Base-by-base conservation (phyloP, 2,329 filamentous ascomycete species). In the Onygenales sp. region DNA sequence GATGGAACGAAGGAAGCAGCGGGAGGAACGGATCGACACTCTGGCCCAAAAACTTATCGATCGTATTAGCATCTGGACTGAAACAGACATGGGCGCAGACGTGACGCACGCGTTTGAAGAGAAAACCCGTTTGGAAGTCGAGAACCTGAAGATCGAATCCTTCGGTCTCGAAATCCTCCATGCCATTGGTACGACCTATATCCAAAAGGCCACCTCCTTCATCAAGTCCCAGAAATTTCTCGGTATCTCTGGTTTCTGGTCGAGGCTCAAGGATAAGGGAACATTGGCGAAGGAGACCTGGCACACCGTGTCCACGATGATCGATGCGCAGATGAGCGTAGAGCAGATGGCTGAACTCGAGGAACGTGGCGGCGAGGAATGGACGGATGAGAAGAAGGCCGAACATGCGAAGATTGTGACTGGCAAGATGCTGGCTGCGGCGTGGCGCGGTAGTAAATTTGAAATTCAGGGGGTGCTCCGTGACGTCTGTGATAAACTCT, bases 81-180 rank as follows among this genome's bases (percentile, higher is more conserved):
- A 98, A 76, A 96, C 92, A 3, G 93, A 97, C 73, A 95, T 93
- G 75, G 82, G 86, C 45, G 57, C 72, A 11, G 90, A 95, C 62
- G 89, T 96, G 55, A 97, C 92, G 36, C 76, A 75, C 54, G 88
- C 93, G 0, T 98, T 97, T 76, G 85, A 91, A 69, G 89, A 92
- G 68, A 96, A 98, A 81, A 96, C 88, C 61, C 82, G 85, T 42
- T 83, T 97, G 42, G 93, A 98, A 73, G 89, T 95, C 31, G 93
- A 98, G 75, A 95, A 97, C 67, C 78, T 98, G 63, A 98, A 97
- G 79, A 98, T 98, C 89, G 93, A 98, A 74, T 94, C 88, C 0
- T 98, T 98, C 63, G 93, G 93, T 50, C 79, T 98, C 43, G 93
- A 98, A 62, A 97, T 97, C 61, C 78, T 96, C 48, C 92, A 97